These are phyloP conservation scores for Cyberlindnera bimundalis DNA, from an alignment of 805 yeast genomes.

Conservation along the genomic window DNA sequence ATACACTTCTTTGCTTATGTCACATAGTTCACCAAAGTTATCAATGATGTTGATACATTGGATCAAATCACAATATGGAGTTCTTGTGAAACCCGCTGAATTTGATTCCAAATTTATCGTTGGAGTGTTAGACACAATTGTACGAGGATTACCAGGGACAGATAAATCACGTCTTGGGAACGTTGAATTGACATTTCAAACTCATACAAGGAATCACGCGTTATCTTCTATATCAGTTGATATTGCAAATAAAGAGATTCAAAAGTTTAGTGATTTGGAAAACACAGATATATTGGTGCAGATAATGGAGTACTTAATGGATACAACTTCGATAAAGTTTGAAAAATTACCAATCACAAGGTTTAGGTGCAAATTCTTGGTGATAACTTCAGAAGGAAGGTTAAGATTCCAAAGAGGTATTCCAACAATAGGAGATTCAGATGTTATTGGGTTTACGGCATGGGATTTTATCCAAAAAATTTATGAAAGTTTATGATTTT, in stretches of 20 bases:
- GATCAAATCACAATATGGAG: slow-evolving; percentile 28
- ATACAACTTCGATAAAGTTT: slow-evolving; percentile 30
- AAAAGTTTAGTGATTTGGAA: slow-evolving; percentile 14
- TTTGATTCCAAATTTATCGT: slow-evolving; percentile 27
- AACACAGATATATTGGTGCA: slow-evolving; percentile 16
- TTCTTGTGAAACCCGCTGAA: slow-evolving; percentile 24
- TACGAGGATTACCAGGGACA: slow-evolving; percentile 14
- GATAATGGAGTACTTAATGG: slow-evolving; percentile 21
- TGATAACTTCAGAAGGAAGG: slow-evolving; percentile 23
- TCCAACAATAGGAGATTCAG: slow-evolving; percentile 20
- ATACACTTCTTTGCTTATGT: slow-evolving; percentile 14
- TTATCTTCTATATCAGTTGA: slow-evolving; percentile 28
- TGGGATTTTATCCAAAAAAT: slow-evolving; percentile 25
- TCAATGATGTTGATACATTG: slow-evolving; percentile 26
- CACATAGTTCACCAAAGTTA: slow-evolving; percentile 17
- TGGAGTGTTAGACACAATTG: slow-evolving; percentile 25
- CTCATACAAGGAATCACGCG: slow-evolving; percentile 23
- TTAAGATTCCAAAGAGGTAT: slow-evolving; percentile 21
- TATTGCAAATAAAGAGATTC: slow-evolving; percentile 26
- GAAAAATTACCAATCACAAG: slow-evolving; percentile 20
- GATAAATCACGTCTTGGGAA: slow-evolving; percentile 25
- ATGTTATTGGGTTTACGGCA: slow-evolving; percentile 22
- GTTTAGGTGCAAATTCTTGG: slow-evolving; percentile 21
- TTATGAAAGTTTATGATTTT: slow-evolving; percentile 10
- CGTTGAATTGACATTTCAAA: slow-evolving; percentile 27